These are phyloP conservation scores for Diaporthe eres DNA, from an alignment of 2,329 filamentous ascomycete species.

Conservation along the genomic window DNA sequence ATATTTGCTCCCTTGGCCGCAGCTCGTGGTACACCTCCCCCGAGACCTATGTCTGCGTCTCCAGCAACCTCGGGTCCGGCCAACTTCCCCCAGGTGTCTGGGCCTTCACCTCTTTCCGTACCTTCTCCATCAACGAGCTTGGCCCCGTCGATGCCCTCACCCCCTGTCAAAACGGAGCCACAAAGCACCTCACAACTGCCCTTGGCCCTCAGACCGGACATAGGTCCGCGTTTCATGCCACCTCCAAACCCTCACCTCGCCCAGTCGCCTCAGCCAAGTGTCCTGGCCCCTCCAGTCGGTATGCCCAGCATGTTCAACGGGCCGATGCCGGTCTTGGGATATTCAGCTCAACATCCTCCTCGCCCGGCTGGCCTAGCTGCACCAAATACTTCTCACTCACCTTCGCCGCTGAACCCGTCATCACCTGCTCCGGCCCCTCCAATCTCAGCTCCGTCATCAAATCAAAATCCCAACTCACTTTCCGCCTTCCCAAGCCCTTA, in stretches of 20 bases:
- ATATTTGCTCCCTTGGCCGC: slow-evolving; percentile 43
- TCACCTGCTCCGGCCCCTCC: slow-evolving; percentile 13
- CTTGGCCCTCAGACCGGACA: slow-evolving; percentile 38
- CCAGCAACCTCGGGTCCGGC: slow-evolving; percentile 14
- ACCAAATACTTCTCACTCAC: slow-evolving; percentile 46
- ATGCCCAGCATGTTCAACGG: slow-evolving; percentile 45
- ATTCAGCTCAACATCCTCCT: slow-evolving; percentile 41
- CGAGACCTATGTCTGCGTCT: slow-evolving; percentile 24
- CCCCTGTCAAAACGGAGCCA: slow-evolving; percentile 38
- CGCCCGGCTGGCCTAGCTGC: slow-evolving; percentile 49
- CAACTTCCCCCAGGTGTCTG: not conserved
- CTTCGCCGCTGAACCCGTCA: slow-evolving; percentile 44
- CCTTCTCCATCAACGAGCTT: slow-evolving; percentile 21
- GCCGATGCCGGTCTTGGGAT: slow-evolving; percentile 47
- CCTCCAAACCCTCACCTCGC: slow-evolving; percentile 41
- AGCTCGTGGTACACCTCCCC: slow-evolving; percentile 39
- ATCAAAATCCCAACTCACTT: slow-evolving; percentile 5
- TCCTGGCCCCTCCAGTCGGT: slow-evolving; percentile 48
- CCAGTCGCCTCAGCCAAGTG: slow-evolving; percentile 35
- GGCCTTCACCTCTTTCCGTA: slow-evolving; percentile 15
- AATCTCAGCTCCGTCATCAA: not conserved
- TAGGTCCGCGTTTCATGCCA: slow-evolving; percentile 41
- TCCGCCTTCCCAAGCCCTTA: slow-evolving; percentile 14
- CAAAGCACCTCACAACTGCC: slow-evolving; percentile 35
- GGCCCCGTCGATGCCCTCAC: slow-evolving; percentile 11